Evolutionary conservation across 1,284 basidiomycete genomes (phyloP).

Genomic region (Cryptococcus sp.): DNA sequence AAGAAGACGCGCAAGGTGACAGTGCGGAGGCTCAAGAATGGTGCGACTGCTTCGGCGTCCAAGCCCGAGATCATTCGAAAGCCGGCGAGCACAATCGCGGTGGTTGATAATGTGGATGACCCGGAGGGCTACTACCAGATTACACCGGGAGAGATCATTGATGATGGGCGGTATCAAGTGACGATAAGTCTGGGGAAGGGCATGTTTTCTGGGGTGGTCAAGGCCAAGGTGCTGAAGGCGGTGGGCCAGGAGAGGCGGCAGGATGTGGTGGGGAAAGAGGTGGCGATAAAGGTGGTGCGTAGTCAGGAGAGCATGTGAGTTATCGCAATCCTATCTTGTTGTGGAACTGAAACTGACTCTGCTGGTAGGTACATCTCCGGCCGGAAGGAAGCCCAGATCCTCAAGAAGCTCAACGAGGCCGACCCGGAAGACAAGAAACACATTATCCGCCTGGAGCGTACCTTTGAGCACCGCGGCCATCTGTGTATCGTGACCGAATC

Average conservation of each 20-base stretch:
- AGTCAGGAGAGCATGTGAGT: constrained; percentile 94
- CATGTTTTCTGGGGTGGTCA: constrained; percentile 97
- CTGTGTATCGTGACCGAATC: constrained; percentile 95
- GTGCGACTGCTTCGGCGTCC: constrained; percentile 62
- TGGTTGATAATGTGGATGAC: constrained; percentile 63
- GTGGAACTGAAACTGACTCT: background rate
- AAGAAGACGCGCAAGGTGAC: constrained; percentile 54
- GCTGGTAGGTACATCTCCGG: constrained; percentile 82
- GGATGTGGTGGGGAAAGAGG: constrained; percentile 62
- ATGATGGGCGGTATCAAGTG: constrained; percentile 88
- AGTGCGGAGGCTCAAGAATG: constrained; percentile 53
- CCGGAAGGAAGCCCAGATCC: constrained; percentile 83
- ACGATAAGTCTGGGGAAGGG: constrained; percentile 93
- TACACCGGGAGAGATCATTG: constrained; percentile 91
- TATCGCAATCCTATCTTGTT: background rate
- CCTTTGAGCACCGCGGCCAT: constrained; percentile 96
- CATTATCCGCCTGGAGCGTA: constrained; percentile 81
- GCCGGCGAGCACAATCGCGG: constrained; percentile 54
- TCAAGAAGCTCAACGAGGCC: constrained; percentile 78
- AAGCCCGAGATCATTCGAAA: constrained; percentile 72
- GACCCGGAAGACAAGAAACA: constrained; percentile 98
- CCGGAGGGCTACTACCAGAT: constrained; percentile 93
- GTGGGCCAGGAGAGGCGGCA: constrained; percentile 58
- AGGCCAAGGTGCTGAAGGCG: constrained; percentile 75
- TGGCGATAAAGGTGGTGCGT: constrained; percentile 96